Evolutionary conservation across 1,284 basidiomycete genomes (phyloP).

Genomic region (Amylostereum areolatum): DNA sequence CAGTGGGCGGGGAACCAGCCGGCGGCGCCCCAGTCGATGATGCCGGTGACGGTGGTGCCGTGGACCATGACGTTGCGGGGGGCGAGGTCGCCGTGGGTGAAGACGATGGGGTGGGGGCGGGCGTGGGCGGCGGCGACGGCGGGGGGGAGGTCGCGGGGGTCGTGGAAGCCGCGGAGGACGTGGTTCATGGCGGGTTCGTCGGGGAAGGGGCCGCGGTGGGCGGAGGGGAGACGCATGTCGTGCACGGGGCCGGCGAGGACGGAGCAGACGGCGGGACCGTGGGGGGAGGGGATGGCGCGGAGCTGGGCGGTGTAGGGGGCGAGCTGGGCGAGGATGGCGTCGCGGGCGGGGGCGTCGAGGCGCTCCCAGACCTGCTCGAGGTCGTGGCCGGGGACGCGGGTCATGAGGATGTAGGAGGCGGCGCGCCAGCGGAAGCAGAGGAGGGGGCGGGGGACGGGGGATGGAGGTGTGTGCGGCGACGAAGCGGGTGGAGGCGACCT

Average conservation of each 20-base stretch:
- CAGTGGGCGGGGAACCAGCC: constrained; percentile 12
- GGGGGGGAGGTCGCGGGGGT: neutral
- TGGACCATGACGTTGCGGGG: constrained; percentile 12
- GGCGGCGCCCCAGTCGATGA: constrained; percentile 8
- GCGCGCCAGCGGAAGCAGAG: neutral
- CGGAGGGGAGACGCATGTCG: constrained; percentile 3
- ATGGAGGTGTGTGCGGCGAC: constrained; percentile 9
- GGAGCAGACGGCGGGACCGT: neutral
- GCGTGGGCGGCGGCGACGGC: too few relatives aligned
- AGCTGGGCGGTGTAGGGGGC: constrained; percentile 2
- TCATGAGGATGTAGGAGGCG: constrained; percentile 8
- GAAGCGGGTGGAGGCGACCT: constrained; percentile 5
- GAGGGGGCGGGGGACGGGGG: constrained; percentile 8
- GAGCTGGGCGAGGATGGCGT: constrained; percentile 3
- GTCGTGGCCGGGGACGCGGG: constrained; percentile 1
- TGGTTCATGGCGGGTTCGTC: constrained; percentile 1
- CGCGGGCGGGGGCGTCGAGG: neutral
- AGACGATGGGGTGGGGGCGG: neutral
- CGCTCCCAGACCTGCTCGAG: constrained; percentile 1
- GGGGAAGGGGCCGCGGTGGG: neutral
- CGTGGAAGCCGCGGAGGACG: neutral
- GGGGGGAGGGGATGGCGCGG: constrained; percentile 1
- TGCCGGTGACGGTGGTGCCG: constrained; percentile 4
- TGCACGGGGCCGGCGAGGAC: neutral
- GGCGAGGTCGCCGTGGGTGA: constrained; percentile 11